Percentiles rank a stretch among this genome's conserved stretches.
These are phyloP conservation scores for Rhizodiscina lignyota DNA, from an alignment of 495 filamentous ascomycete species.

Conservation along the genomic window DNA sequence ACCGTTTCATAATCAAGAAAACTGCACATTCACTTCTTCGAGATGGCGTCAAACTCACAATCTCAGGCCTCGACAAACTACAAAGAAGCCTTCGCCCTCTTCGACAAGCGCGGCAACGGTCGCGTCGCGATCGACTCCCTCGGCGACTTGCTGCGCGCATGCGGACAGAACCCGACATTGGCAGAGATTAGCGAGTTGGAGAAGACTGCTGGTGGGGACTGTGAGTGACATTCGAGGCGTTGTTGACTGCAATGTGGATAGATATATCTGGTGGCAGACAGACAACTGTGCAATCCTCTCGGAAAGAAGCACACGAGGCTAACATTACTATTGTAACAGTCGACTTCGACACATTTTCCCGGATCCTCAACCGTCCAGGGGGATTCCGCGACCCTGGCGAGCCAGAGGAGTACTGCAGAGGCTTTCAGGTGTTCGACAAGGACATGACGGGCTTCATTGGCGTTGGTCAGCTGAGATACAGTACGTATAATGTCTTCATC, in stretches of 20 bases:
- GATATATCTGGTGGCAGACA: neutral
- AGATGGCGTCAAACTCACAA: conserved; percentile 3
- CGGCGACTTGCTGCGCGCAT: conserved; percentile 86
- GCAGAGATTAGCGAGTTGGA: conserved; percentile 83
- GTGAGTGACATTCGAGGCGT: conserved; percentile 42
- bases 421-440: conserved; percentile 99
- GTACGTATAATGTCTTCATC: conserved; percentile 22
- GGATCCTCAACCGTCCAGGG: conserved; percentile 89
- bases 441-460: conserved; percentile 97
- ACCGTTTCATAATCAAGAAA: no score
- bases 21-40: neutral
- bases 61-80: conserved; percentile 93
- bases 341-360: conserved; percentile 93
- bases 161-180: conserved; percentile 92
- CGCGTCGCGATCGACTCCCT: conserved; percentile 73
- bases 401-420: conserved; percentile 92
- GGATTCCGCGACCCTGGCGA: conserved; percentile 96
- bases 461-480: conserved; percentile 87
- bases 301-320: no score
- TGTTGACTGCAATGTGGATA: neutral
- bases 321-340: conserved; percentile 34
- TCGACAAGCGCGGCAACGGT: conserved; percentile 93
- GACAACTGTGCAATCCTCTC: no score
- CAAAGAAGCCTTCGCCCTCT: conserved; percentile 99
- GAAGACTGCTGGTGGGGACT: conserved; percentile 72